phyloP scores from a whole-genome alignment of 164 flowering plant species.

The Stephania japonica region DNA sequence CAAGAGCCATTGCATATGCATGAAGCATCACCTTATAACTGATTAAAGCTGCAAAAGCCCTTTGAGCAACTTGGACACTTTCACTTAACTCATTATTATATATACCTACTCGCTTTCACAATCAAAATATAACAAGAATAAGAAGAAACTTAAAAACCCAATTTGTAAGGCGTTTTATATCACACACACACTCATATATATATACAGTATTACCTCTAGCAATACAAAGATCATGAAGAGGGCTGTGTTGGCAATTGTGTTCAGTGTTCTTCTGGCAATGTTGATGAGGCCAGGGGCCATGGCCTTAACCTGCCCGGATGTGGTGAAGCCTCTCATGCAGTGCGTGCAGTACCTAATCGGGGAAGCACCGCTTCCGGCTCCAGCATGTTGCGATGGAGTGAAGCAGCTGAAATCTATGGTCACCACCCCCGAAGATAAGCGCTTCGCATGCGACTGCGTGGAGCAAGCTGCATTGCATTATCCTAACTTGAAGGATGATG shows the following conservation, averaged over 20 bases:
- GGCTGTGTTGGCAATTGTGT: neutral
- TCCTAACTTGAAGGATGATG: slow-evolving; percentile 5
- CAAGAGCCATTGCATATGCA: no score
- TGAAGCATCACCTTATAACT: no score
- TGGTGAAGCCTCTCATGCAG: neutral
- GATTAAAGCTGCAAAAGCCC: neutral
- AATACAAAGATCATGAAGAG: neutral
- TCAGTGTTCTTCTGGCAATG: neutral
- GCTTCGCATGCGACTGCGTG: slow-evolving; percentile 9
- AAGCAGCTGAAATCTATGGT: slow-evolving; percentile 3
- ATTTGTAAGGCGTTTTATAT: neutral
- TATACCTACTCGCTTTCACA: neutral
- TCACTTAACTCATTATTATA: neutral
- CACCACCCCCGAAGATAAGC: neutral
- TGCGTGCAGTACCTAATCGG: slow-evolving; percentile 17
- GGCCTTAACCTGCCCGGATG: slow-evolving; percentile 12
- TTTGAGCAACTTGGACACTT: neutral
- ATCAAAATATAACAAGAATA: neutral
- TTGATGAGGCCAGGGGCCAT: neutral
- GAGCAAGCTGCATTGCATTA: neutral
- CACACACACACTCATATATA: no score
- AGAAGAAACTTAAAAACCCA: no score
- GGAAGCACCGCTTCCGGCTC: neutral
- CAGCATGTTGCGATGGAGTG: slow-evolving; percentile 11
- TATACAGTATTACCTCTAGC: no score